Evolutionary conservation across 495 filamentous ascomycete genomes (phyloP).

Genomic region (Hypoxylon crocopeplum): DNA sequence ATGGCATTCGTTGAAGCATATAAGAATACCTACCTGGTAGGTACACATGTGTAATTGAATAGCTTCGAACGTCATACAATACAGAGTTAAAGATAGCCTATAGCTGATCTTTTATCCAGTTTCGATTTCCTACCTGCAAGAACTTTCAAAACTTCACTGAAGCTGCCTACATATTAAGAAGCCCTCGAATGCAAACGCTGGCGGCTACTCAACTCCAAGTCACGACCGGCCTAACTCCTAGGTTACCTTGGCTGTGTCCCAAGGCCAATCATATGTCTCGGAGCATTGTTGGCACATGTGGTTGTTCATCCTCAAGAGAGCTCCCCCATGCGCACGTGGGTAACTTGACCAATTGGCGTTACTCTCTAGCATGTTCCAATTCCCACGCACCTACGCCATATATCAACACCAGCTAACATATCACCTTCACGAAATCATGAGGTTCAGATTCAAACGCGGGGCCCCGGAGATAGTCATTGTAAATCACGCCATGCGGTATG

Average conservation of each 20-base stretch:
- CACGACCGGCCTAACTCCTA: slow-evolving; percentile 1
- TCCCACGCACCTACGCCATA: slow-evolving; percentile 18
- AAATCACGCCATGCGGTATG: slow-evolving; percentile 14
- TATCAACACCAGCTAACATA: slow-evolving; percentile 11
- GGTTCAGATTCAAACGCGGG: neutral
- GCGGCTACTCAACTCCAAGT: slow-evolving; percentile 9
- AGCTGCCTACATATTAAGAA: too few species aligned
- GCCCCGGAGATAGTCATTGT: neutral
- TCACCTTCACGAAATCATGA: neutral
- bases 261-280: slow-evolving; percentile 25
- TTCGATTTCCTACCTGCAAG: too few species aligned
- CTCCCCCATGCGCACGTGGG: slow-evolving; percentile 33
- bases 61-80: too few species aligned
- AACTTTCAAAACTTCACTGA: too few species aligned
- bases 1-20: too few species aligned
- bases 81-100: too few species aligned
- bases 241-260: slow-evolving; percentile 4
- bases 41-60: too few species aligned
- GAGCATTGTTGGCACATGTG: slow-evolving; percentile 11
- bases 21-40: too few species aligned
- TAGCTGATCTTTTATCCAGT: too few species aligned
- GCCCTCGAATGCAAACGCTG: slow-evolving; percentile 18
- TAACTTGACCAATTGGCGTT: slow-evolving; percentile 25
- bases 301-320: slow-evolving; percentile 22
- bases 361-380: slow-evolving; percentile 4